Evolutionary conservation across 2,329 filamentous ascomycete species (phyloP), one percentile per base, ranked within the genome.

Genomic region (Colletotrichum chlorophyti): DNA sequence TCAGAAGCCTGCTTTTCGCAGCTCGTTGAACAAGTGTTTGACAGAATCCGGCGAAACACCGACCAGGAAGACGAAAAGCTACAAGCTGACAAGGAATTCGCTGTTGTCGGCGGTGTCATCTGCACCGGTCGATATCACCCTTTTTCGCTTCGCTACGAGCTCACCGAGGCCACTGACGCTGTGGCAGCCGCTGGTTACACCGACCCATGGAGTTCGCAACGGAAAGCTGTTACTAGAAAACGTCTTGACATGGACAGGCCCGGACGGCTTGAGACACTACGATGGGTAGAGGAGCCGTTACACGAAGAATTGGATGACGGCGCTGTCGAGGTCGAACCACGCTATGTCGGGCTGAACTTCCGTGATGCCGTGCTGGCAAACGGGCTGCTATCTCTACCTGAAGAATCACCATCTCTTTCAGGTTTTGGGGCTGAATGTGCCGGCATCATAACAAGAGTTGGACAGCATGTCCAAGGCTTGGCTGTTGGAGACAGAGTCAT

Each of bases 401-500:
- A 43, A 19, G 41, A 43, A 24, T 43, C 41, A 10, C 14, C 23
- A 17, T 31, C 24, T 43, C 12, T 37, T 8, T 37, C 34, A 17
- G 41, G 41, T 1, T 43, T 43, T 14, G 51, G 1, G 35, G 65
- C 1, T 73, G 75, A 15, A 72, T 34, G 29, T 17, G 29, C 45
- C n/a, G 45, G 45, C 6, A 15, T 48, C 2, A 23, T 34, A 5
- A 48, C 29, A 12, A 24, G 29, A 11, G 19, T 19, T 7, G 45
- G 45, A 8, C 14, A n/a, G 12, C 42, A 66, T 10, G 59, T 73
- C 1, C 69, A 65, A 37, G 55, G 54, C 5, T n/a, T 58, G 14
- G 19, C 35, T 6, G 47, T 41, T 11, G 54, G 54, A 19, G 54
- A 77, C 46, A 66, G 69, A 1, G 75, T 76, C 5, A 51, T 42